Evolutionary conservation across 805 yeast genomes (phyloP), one percentile per base, ranked within the genome.

Genomic region (Saccharomycopsis guyanensis): DNA sequence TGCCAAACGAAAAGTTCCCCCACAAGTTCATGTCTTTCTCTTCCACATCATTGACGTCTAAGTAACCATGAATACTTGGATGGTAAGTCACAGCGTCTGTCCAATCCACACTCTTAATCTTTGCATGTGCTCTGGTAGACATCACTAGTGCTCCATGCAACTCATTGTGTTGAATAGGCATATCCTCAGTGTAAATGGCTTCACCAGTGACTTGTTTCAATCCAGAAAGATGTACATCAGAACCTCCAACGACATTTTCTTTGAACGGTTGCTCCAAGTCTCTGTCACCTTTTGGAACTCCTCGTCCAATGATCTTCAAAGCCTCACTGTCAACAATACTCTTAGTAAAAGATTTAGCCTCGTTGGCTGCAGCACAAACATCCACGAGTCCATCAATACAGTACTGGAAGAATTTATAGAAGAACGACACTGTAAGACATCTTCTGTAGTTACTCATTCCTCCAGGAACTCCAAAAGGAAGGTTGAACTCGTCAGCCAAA

Each of bases 181-280:
- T 57, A 49, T 71, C 76, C 49, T 70, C 74, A 2, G 70, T 62
- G 45, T 71, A 71, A 19, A 57, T 56, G 0, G 75, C 75, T 47
- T 70, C 75, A 13, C 76, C 76, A n/a, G 69, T 59, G 4, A 68
- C 72, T 52, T 71, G 76, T 47, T 68, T 68, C 54, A 67, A 49
- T 1, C 73, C 72, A 40, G 71, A 67, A n/a, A 70, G 57, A 50
- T 71, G 76, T 36, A 69, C 66, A 23, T 64, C 51, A n/a, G 61
- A 61, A 42, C 67, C 65, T 24, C 75, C 75, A 16, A 70, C 60
- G 29, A 70, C 56, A 10, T 53, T 48, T 13, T 63, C 60, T 49
- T 65, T 68, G 50, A 59, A 65, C 6, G 68, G 68, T 42, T 65
- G 68, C 15, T 54, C 57, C 34, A 67, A 49, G 29, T 69, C 73